Evolutionary conservation across 1,139 yeast species (phyloP), one percentile per base, ranked within the genome.

Genomic region (Geotrichum restrictum): DNA sequence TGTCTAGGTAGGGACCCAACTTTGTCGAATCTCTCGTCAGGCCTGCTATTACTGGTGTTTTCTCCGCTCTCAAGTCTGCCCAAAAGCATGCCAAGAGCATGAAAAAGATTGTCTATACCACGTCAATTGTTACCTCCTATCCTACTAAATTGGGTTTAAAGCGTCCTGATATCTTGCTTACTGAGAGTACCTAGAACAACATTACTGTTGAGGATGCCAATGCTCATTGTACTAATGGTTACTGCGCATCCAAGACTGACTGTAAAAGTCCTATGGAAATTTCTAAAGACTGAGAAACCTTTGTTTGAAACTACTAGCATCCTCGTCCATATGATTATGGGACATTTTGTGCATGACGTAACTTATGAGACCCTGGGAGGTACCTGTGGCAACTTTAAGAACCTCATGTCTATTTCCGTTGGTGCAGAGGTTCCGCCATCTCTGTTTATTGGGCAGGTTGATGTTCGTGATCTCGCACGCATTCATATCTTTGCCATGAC

Each of bases 241-340:
- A 70, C 57, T 37, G 54, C 32, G 69, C 63, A n/a, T 69, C 73
- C 48, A 74, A 73, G 61, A 67, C 62, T 65, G 55, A 79, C 78
- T 21, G 79, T 70, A 61, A 63, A 61, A 54, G 71, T 74, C 1
- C 76, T 74, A 19, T 76, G 81, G 79, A 70, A 74, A 3, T 62
- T 62, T 48, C 62, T 69, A n/a, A 61, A 68, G 49, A 60, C 64
- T 31, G 69, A 68, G 54, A 66, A 68, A 46, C 74, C 76, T 19
- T 61, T 63, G 31, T 77, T 76, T 61, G 59, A 64, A 8, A 59
- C 75, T 38, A 60, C 77, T 16, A 68, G 78, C 2, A 68, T 78
- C 29, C 69, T 69, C 56, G 82, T 83, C n/a, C 72, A 73, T 2
- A 70, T 64, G 50, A 77, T 77, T 1, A 71, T 75, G 58, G 83